Conservation (phyloP, 169 alveolate species). For the Plasmodium adleri region DNA sequence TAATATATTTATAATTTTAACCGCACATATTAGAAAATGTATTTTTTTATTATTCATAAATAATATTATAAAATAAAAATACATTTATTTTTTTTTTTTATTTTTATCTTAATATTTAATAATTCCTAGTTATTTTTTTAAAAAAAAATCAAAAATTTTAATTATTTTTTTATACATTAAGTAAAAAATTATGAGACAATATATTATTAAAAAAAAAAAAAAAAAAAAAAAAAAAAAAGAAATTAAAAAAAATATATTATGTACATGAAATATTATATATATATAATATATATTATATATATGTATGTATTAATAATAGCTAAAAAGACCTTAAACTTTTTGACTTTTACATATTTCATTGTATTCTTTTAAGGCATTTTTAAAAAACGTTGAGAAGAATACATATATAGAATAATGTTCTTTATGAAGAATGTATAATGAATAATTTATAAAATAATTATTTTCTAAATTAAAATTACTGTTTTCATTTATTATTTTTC, state of each 20-base stretch:
- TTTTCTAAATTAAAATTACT: constrained; percentile 36
- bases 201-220: neutral
- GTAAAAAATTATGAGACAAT: no score
- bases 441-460: constrained; percentile 55
- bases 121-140: neutral
- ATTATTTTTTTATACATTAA: no score
- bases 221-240: neutral
- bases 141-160: neutral
- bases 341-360: constrained; percentile 33
- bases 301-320: neutral
- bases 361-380: constrained; percentile 62
- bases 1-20: no score
- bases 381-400: constrained; percentile 56
- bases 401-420: constrained; percentile 72
- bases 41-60: no score
- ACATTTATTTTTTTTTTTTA: no score
- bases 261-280: neutral
- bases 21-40: no score
- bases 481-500: constrained; percentile 64
- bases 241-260: neutral
- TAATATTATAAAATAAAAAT: no score
- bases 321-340: neutral
- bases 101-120: no score
- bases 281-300: neutral
- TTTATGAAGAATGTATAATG: constrained; percentile 56